Conservation (phyloP, 208 protist species). For the Trypanosoma brucei region DNA sequence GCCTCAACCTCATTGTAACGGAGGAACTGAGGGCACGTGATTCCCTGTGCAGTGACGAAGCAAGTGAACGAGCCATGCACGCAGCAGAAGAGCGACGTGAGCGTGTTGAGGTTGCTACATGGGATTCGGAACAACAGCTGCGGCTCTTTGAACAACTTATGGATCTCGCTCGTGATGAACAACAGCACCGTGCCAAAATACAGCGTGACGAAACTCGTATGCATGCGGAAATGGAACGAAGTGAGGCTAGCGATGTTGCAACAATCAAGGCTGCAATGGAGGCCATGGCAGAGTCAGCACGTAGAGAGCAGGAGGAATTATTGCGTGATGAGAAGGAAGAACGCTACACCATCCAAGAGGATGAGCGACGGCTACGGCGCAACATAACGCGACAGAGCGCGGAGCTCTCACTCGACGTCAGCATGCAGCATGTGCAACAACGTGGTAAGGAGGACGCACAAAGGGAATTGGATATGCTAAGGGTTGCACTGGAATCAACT, state of each 20-base stretch:
- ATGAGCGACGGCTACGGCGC: background rate
- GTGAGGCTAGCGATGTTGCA: background rate
- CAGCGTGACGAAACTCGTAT: background rate
- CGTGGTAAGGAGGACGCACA: background rate
- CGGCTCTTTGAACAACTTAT: background rate
- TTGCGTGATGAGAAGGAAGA: background rate
- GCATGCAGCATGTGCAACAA: background rate
- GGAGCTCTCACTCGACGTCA: background rate
- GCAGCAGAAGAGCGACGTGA: background rate
- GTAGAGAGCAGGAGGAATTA: background rate
- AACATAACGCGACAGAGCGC: background rate
- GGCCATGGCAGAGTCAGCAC: background rate
- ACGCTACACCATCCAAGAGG: background rate
- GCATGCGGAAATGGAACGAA: background rate
- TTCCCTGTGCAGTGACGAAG: background rate
- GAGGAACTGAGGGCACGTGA: background rate
- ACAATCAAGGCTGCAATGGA: background rate
- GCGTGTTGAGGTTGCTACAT: background rate
- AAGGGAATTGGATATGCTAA: background rate
- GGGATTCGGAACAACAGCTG: background rate
- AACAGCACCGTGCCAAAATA: background rate
- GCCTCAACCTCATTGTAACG: background rate
- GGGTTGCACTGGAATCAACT: background rate
- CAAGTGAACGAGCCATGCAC: background rate
- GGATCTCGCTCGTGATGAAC: background rate